Evolutionary conservation across 2,329 filamentous ascomycete species (phyloP), one percentile per base, ranked within the genome.

Genomic region (Daldinia sp.): DNA sequence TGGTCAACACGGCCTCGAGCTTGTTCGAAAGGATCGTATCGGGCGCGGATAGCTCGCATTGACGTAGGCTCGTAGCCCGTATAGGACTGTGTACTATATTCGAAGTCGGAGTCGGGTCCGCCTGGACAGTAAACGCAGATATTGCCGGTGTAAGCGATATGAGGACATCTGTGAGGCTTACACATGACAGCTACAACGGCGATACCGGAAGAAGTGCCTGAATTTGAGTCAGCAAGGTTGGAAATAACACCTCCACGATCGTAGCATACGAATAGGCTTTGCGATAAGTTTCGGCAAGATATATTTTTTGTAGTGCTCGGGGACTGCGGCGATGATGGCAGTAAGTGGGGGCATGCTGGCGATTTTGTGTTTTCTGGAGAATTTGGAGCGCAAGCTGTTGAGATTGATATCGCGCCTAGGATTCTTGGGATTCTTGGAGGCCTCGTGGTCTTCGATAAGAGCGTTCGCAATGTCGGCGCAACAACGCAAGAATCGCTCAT

Each of bases 261-360:
- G n/a, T 10, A 44, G 65, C 72, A 18, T 59, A 74, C 93, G 88
- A 67, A 99, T 98, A 1, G 96, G 96, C 82, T 99, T 99, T 28
- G 97, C 96, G 74, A 99, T 94, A 70, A 99, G 85, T 82, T 97
- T 97, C 20, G 94, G 96, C 69, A 98, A 82, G 69, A 99, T 98
- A 77, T 98, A 98, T 83, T 98, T 99, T 85, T 98, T 99, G 84
- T 98, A 98, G 80, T 98, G 94, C 79, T 99, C 96, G n/a, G 97
- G 97, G 39, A 99, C 95, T 9, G 96, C 96, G 61, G 96, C 93
- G 78, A 99, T 98, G 78, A 99, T 99, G 67, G 96, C 95, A 7
- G 95, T 98, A 72, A 99, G 84, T 28, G 97, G 93, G 35, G 96
- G 96, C 74, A 97, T 93, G 69, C 89, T 93, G 79, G 89, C 91